A percentile compares a stretch with the other conserved stretches of the same genome.
Evolutionary conservation across 305 asterid genomes (phyloP).

Genomic region (Solanum hybrid): DNA sequence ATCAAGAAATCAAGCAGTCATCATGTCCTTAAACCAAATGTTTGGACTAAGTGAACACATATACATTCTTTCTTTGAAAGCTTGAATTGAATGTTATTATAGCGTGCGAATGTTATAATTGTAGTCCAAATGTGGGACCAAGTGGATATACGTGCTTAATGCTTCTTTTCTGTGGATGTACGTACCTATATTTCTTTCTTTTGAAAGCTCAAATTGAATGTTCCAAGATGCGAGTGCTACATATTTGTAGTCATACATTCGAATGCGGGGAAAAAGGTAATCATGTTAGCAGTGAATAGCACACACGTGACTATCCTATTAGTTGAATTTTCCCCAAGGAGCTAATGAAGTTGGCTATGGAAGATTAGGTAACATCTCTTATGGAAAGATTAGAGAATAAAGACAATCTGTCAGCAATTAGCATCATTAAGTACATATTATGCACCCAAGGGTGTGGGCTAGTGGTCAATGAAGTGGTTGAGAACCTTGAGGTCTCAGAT

Average conservation of each 20-base stretch:
- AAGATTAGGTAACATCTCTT: not conserved
- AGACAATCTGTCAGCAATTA: not conserved
- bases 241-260: not conserved
- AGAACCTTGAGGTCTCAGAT: too few species aligned
- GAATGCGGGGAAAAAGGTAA: not conserved
- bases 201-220: not conserved
- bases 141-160: not conserved
- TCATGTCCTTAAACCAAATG: not conserved
- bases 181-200: not conserved
- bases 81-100: not conserved
- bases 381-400: not conserved
- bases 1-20: not conserved
- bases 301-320: not conserved
- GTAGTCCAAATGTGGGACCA: not conserved
- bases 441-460: too few species aligned
- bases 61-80: not conserved
- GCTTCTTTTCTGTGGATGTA: not conserved
- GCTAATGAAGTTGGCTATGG: not conserved
- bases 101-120: not conserved
- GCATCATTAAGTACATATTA: not conserved
- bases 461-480: too few species aligned
- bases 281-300: not conserved
- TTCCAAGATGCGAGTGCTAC: not conserved
- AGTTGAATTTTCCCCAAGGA: not conserved
- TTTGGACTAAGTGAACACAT: not conserved